Evolutionary conservation across 805 yeast genomes (phyloP).

Genomic region (Suhomyces xylopsoci): DNA sequence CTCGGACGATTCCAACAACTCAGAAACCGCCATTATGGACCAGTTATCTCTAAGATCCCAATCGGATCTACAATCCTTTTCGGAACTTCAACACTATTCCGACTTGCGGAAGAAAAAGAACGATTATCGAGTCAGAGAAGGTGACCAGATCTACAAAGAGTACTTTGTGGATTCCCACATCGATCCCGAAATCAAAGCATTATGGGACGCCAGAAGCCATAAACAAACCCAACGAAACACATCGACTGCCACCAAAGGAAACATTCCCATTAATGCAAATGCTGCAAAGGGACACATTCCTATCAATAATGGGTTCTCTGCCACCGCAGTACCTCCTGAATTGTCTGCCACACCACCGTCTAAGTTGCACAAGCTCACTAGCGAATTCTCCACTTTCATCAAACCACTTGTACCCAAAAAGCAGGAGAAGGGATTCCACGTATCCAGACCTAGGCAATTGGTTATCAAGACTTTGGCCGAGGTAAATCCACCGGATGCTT

Average conservation of each 20-base stretch:
- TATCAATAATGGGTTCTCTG: not conserved
- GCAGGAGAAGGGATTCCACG: constrained; percentile 23
- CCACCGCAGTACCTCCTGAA: not conserved
- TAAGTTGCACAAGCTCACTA: not conserved
- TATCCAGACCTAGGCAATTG: constrained; percentile 33
- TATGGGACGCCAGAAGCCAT: constrained; percentile 49
- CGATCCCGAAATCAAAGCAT: constrained; percentile 49
- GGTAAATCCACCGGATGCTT: not conserved
- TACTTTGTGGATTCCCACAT: constrained; percentile 38
- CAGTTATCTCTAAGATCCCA: not conserved
- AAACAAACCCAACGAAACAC: constrained; percentile 5
- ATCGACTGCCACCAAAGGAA: not conserved
- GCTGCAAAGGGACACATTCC: not conserved
- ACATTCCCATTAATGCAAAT: not conserved
- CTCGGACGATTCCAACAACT: not conserved
- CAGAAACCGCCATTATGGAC: not conserved
- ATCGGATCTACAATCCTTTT: constrained; percentile 7
- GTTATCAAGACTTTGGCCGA: constrained; percentile 19
- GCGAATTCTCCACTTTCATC: not conserved
- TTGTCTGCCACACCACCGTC: not conserved
- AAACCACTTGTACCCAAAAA: not conserved
- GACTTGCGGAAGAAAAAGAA: constrained; percentile 19
- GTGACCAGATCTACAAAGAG: constrained; percentile 49
- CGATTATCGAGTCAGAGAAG: constrained; percentile 61
- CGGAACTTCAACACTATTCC: constrained; percentile 7